Evolutionary conservation across 2,329 filamentous ascomycete species (phyloP), one percentile per base, ranked within the genome.

Genomic region (Scytalidium sp.): DNA sequence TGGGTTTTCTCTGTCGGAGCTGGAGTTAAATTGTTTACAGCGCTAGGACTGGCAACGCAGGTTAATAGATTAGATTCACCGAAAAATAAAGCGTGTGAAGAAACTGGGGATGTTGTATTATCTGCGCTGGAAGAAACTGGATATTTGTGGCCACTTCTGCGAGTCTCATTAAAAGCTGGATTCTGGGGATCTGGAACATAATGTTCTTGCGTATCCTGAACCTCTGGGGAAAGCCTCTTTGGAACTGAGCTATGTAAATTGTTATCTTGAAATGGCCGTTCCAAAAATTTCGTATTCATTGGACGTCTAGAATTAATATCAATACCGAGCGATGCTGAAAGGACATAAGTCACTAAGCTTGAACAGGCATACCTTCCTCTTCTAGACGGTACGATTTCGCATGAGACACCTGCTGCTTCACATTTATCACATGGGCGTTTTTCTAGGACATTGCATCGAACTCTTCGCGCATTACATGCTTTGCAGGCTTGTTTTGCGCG

Each of bases 371-470:
- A 73, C 66, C 72, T 74, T 49, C 71, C 72, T 41, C 71, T 64
- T 47, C 67, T 65, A 2, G 71, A 74, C 23, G 70, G 59, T 20
- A 71, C 66, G 42, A 72, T 60, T 55, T 74, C 70, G 54, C 71
- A 75, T 10, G 63, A 49, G 2, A 67, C 59, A 44, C 67, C 65
- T 46, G 64, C 63, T 3, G 64, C 52, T 25, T 64, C 56, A 49
- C 72, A 75, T 49, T 74, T 74, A 36, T 63, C 59, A 52, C 71
- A 75, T 5, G 71, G 71, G n/a, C 65, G 70, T 48, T 58, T 61
- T 41, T 73, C 69, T 11, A 70, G 64, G 15, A 74, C 72, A 61
- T 75, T 68, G 54, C 72, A 75, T 46, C 70, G 70, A 29, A 75
- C 71, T 27, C 71, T 66, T 25, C 70, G 68, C n/a, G 68, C 60